Evolutionary conservation across 352 stramenopile species (phyloP), one percentile per base, ranked within the genome.

Genomic region (Phytophthora macrochlamydospora): DNA sequence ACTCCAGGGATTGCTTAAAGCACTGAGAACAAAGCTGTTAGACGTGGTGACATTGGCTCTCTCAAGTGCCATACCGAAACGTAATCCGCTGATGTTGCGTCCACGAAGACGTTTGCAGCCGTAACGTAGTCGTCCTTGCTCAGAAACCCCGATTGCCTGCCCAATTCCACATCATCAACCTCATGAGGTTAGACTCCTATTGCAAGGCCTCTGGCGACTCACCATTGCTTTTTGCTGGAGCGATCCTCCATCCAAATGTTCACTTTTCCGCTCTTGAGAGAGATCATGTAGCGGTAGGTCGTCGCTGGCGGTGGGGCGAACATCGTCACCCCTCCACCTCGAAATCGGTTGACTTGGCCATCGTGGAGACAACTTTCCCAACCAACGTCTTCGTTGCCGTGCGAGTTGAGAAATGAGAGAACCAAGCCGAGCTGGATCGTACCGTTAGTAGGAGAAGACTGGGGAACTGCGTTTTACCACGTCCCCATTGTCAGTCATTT

Each of bases 101-200:
- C 59, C 11, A 64, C 59, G 8, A 73, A 69, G 38, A 42, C 11
- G 28, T 68, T 73, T 4, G 65, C 42, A 8, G 35, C 12, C 0
- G 59, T 69, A 33, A 73, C 65, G 12, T 69, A 73, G 1, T 58
- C 54, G 46, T 53, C 49, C 52, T 65, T 73, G 35, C 11, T 58
- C 18, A 73, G 5, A 52, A 59, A 60, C 2, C 58, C 64, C 2
- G 64, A 56, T 59, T 71, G 58, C 64, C 64, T 71, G n/a, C n/a
- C 12, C 42, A 48, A 48, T 24, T 24, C 18, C 11, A 7, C 11
- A 33, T 9, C 38, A n/a, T 31, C 14, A 35, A 2, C 29, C 31
- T 7, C 9, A 40, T 43, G 1, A 40, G 40, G 12, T 40, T 28
- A 42, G 18, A 40, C 1, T 6, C 24, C n/a, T 13, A 52, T 7